A percentile compares a stretch with the other conserved stretches of the same genome.
These are phyloP conservation scores for Aspergillus conjunctus DNA, from an alignment of 495 filamentous ascomycete species.

Conservation along the genomic window DNA sequence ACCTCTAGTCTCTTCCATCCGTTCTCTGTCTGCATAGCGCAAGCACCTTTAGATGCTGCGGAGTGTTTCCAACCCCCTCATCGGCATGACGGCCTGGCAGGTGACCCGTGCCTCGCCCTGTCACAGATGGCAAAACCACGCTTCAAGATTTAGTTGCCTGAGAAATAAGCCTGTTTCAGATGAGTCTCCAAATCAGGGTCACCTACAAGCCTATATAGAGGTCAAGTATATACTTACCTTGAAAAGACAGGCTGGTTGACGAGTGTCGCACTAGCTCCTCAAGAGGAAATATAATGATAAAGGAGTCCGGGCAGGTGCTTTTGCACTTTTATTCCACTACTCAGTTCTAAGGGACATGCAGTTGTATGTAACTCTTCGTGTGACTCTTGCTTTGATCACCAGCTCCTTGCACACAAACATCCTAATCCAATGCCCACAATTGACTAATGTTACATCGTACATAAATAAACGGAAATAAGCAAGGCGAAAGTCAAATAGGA, in stretches of 20 bases:
- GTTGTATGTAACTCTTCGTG: background rate
- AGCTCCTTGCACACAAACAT: background rate
- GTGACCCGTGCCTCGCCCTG: background rate
- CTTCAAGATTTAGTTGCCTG: background rate
- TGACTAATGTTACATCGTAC: slow-evolving; percentile 17
- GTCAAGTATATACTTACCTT: too few relatives aligned
- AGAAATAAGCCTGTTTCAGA: background rate
- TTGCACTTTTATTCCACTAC: too few relatives aligned
- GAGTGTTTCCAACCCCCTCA: background rate
- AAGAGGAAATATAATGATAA: too few relatives aligned
- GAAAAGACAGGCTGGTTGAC: too few relatives aligned
- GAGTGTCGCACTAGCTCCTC: too few relatives aligned
- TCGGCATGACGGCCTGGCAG: slow-evolving; percentile 5
- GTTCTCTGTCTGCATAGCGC: too few relatives aligned
- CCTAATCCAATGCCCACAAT: slow-evolving; percentile 8
- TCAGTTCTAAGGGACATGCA: too few relatives aligned
- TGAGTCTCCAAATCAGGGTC: background rate
- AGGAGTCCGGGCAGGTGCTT: too few relatives aligned
- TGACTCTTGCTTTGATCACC: background rate
- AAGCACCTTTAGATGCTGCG: too few relatives aligned
- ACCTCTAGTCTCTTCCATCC: too few relatives aligned
- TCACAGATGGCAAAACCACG: background rate
- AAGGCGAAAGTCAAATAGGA: slow-evolving; percentile 13
- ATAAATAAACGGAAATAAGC: slow-evolving; percentile 15
- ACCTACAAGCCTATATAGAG: too few relatives aligned